phyloP scores from a whole-genome alignment of 116 monocot species.

The Zostera marina region DNA sequence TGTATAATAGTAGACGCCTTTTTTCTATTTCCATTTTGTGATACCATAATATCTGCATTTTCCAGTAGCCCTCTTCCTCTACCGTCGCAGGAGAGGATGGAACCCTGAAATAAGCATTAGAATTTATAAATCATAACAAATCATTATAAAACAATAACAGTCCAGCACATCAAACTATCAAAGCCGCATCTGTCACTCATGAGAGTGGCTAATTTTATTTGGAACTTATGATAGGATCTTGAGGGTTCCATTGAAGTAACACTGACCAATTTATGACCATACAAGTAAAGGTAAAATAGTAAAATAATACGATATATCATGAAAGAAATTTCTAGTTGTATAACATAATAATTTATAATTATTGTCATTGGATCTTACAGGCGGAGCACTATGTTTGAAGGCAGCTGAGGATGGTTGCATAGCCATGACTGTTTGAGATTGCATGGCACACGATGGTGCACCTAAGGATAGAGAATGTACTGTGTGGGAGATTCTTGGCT shows the following conservation, averaged over 20 bases:
- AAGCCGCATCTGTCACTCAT: constrained; percentile 38
- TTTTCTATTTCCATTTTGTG: constrained; percentile 47
- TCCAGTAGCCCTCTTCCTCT: constrained; percentile 45
- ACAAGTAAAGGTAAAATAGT: too few relatives aligned
- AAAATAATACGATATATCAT: background rate
- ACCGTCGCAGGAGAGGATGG: constrained; percentile 19
- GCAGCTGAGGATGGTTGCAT: constrained; percentile 28
- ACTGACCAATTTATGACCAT: constrained; percentile 25
- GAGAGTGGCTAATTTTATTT: constrained; percentile 37
- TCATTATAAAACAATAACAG: background rate
- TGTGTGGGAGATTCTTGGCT: constrained; percentile 33
- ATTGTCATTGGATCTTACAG: constrained; percentile 26
- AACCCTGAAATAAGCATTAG: constrained; percentile 14
- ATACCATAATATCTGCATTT: constrained; percentile 23
- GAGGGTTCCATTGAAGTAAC: constrained; percentile 23
- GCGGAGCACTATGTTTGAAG: constrained; percentile 23
- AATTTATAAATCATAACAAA: too few relatives aligned
- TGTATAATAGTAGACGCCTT: constrained; percentile 38
- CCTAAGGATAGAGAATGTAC: constrained; percentile 26
- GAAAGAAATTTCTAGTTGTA: background rate
- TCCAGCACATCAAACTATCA: background rate
- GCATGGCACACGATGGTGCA: constrained; percentile 25
- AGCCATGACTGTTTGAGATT: constrained; percentile 26
- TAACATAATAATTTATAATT: constrained; percentile 41
- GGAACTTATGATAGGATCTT: constrained; percentile 30